Evolutionary conservation across 2,329 filamentous ascomycete species (phyloP), one percentile per base, ranked within the genome.

Genomic region (Dothistroma pini): DNA sequence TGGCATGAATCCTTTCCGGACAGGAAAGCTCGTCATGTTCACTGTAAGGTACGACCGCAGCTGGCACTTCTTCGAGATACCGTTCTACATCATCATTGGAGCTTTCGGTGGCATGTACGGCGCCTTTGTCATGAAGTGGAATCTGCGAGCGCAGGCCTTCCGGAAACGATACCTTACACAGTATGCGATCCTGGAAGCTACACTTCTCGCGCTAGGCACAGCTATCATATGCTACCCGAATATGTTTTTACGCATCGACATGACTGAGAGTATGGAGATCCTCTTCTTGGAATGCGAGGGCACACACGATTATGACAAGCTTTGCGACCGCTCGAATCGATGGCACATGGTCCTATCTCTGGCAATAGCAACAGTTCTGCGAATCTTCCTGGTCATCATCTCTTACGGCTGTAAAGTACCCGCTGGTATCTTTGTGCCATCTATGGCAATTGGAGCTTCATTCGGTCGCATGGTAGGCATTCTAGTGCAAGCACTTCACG

Each of bases 251-350:
- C 84, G 91, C 58, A 97, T 97, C 70, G 96, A 99, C 76, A 97
- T 99, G 95, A 97, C 95, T 0, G 93, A 97, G 79, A 96, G 92
- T 79, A 97, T 99, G 95, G 93, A 97, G 74, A 96, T 97, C 65
- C 79, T 99, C 11, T 99, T 99, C 75, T 83, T 90, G 14, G 95
- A 99, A 73, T 99, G 95, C 69, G 91, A 96, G 72, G 91, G 89
- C 5, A 88, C 83, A 21, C 89, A 96, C 73, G 91, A 93, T 72
- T 97, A 96, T 68, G 86, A 96, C 65, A 90, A 90, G 6, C 84
- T 99, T 16, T 99, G 95, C 82, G 90, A 97, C 74, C 80, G 61
- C 74, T 80, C 89, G 56, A 88, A 90, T 68, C 86, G 92, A 25
- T 88, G 88, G 81, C 81, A 82, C 57, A 96, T 96, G 78, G 85